Evolutionary conservation across 2,329 filamentous ascomycete species (phyloP), one percentile per base, ranked within the genome.

Genomic region (Ophiostoma sp.): DNA sequence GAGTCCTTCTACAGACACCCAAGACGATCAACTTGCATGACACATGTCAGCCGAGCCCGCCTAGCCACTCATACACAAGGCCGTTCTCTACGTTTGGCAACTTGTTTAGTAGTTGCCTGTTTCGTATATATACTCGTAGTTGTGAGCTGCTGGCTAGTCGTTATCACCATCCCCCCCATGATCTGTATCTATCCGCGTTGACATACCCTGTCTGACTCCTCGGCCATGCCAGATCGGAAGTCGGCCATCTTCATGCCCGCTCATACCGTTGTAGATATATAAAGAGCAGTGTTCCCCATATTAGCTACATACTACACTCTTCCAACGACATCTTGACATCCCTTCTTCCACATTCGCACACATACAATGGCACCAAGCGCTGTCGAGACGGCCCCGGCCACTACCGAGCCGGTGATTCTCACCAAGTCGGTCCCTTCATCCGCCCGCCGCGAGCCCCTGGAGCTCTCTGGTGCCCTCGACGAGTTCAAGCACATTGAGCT

Each of bases 401-500:
- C 49, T 11, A 27, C 49, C 7, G 49, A 55, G 18, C 65, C 60
- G 49, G 68, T 68, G 45, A 14, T 38, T 3, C 52, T 66, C 27
- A 64, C 68, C 66, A 70, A 69, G 18, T 55, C 49, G 3, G n/a
- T n/a, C 18, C 18, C 49, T 36, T 11, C 49, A 41, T 71, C 70
- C 4, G 45, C 45, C 8, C 70, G 70, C 27, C 69, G 67, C 0
- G 74, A 78, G 70, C 83, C 83, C 0, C 75, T 85, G 7, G 80
- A 82, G 74, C 76, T 81, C 3, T 82, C 80, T 1, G 85, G 85
- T 0, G 79, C 76, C 1, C 78, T 87, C 0, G 80, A 87, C 52
- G 69, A 78, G 11, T 84, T 82, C 70, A 80, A 85, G 70, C 79
- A 80, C 2, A 85, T 87, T 68, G 87, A 89, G 44, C 77, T 84